Percentiles rank a stretch among this genome's conserved stretches.
These are phyloP conservation scores for Globisporangium emineosum DNA, from an alignment of 352 stramenopile species.

Conservation along the genomic window DNA sequence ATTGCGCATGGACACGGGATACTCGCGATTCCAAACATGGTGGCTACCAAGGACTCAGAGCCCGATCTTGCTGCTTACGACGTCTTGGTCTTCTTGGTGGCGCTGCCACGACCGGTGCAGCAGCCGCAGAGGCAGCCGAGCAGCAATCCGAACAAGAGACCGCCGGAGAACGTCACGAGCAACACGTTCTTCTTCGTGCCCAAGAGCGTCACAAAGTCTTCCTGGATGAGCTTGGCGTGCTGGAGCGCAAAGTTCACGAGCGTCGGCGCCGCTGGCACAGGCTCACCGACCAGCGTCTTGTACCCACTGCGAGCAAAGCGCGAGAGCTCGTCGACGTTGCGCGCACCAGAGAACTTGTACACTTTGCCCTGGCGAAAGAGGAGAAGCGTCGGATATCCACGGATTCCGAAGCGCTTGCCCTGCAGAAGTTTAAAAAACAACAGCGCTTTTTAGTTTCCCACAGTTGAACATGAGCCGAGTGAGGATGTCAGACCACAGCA, in stretches of 20 bases:
- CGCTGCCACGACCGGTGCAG: constrained; percentile 47
- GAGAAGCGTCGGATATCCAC: constrained; percentile 73
- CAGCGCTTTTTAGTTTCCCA: background rate
- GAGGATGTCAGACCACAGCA: background rate
- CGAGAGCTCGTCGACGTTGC: constrained; percentile 53
- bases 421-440: constrained; percentile 3
- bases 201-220: constrained; percentile 66
- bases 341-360: constrained; percentile 71
- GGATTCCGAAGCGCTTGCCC: constrained; percentile 83
- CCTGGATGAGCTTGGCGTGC: constrained; percentile 47
- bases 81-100: constrained; percentile 49
- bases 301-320: constrained; percentile 61
- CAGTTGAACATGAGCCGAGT: background rate
- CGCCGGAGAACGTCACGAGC: constrained; percentile 67
- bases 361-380: constrained; percentile 74
- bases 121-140: constrained; percentile 71
- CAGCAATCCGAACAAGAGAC: constrained; percentile 58
- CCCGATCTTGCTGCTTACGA: constrained; percentile 28
- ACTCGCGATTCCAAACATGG: background rate
- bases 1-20: background rate
- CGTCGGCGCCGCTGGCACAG: constrained; percentile 30
- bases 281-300: constrained; percentile 38
- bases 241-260: constrained; percentile 35
- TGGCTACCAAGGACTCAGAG: background rate
- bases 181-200: constrained; percentile 83